Evolutionary conservation across 805 yeast species (phyloP).

Genomic region (Candida andamanensis): DNA sequence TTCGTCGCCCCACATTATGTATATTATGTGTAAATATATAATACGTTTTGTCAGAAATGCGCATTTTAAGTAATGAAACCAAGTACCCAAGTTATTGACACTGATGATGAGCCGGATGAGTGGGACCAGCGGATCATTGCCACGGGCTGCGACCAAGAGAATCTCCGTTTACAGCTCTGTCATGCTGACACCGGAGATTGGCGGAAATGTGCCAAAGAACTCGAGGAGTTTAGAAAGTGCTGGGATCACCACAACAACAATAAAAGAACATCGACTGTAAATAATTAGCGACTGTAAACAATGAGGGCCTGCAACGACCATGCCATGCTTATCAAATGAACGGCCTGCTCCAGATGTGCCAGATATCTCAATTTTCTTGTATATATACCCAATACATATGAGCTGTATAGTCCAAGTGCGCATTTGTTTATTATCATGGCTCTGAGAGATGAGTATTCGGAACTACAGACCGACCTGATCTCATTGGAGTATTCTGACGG

Average conservation of each 20-base stretch:
- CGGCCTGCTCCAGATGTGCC: too few relatives aligned
- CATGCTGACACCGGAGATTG: conserved; percentile 46
- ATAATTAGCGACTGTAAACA: conserved; percentile 17
- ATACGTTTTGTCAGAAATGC: too few relatives aligned
- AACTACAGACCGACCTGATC: conserved; percentile 7
- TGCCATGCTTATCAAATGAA: too few relatives aligned
- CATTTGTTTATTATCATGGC: too few relatives aligned
- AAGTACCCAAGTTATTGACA: not conserved
- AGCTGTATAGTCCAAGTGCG: too few relatives aligned
- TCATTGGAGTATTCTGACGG: conserved; percentile 6
- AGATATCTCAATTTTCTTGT: too few relatives aligned
- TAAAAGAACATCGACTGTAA: conserved; percentile 40
- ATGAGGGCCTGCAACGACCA: too few relatives aligned
- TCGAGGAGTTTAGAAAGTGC: conserved; percentile 57
- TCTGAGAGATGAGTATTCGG: too few relatives aligned
- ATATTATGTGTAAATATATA: conserved; percentile 1
- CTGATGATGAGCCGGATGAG: conserved; percentile 42
- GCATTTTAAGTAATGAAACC: not conserved
- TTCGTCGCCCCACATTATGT: not conserved
- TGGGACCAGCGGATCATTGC: conserved; percentile 43
- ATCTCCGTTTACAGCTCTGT: conserved; percentile 35
- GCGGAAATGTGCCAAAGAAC: conserved; percentile 37
- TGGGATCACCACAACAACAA: conserved; percentile 57
- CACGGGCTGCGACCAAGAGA: conserved; percentile 41
- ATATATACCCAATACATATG: too few relatives aligned